Base-by-base conservation (phyloP, 1,139 yeast genomes). In the Lodderomyces margitis region DNA sequence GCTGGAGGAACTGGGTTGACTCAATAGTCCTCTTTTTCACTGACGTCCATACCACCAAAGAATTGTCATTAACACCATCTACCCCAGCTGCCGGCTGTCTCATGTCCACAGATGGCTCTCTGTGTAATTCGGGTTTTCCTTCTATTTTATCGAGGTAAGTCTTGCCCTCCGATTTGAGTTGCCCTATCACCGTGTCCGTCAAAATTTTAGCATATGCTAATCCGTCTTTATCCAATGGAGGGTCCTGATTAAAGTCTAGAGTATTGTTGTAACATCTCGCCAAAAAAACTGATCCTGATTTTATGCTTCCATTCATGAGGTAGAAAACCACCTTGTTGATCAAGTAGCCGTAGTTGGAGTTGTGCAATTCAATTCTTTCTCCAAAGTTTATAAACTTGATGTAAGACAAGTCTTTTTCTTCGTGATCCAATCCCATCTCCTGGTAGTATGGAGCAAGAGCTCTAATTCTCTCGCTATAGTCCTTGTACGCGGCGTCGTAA, bases 301-400 rank as follows among this genome's bases (percentile, higher is more conserved):
- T 87, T 54, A 87, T 83, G 51, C 88, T 77, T 11, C 92, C 76
- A 64, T 91, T 91, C 88, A 91, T 86, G 56, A 91, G 69, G 63
- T 87, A 91, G 61, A 87, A 88, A 17, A 91, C 88, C 35, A 91
- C 92, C 55, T 92, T 84, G 59, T 91, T 87, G 48, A 88, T 83
- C 59, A 92, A 73, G 61, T 91, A 92, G 12, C 97, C 97, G 52
- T 87, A 79, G 52, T 84, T 83, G 31, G 92, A 82, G 55, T 87
- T 81, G 64, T 87, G 85, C 47, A 92, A 77, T 41, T 86, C 82
- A 45, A 94, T 75, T 47, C 86, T 68, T 58, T 89, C 92, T n/a
- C 96, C 96, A 59, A 91, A 92, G 60, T 92, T 89, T 55, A 87
- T 83, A 52, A 87, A 79, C 61, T 88, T 87, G 57, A 91, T 85